Percentiles rank a stretch among this genome's conserved stretches.
Conservation (phyloP, 2,329 filamentous ascomycete species). For the Bipolaris bicolor region DNA sequence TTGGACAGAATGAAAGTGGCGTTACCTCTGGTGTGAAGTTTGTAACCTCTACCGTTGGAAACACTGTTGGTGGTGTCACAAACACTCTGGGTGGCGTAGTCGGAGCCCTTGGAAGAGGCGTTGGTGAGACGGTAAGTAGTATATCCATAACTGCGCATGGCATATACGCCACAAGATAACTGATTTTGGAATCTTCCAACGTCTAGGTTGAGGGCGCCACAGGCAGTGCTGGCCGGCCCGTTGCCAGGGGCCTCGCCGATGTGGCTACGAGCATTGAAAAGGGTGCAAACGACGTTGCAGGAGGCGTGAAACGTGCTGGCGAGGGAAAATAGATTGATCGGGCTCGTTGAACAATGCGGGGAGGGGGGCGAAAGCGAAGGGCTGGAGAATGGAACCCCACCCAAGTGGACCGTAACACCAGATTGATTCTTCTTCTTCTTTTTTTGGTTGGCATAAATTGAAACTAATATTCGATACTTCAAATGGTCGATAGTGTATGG, state of each 20-base stretch:
- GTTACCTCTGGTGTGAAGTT: conserved; percentile 61
- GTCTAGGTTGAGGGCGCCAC: conserved; percentile 51
- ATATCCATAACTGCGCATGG: background rate
- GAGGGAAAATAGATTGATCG: conserved; percentile 50
- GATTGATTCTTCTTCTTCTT: background rate
- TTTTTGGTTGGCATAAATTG: background rate
- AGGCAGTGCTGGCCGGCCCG: conserved; percentile 51
- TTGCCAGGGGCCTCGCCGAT: conserved; percentile 52
- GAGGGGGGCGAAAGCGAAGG: background rate
- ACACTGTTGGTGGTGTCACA: conserved; percentile 60
- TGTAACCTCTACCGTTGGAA: conserved; percentile 62
- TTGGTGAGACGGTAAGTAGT: conserved; percentile 49
- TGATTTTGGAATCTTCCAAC: conserved; percentile 3
- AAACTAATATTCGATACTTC: background rate
- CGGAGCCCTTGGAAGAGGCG: conserved; percentile 53
- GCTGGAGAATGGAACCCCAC: background rate
- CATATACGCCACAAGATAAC: background rate
- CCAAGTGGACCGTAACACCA: background rate
- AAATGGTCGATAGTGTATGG: background rate
- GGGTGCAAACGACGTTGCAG: conserved; percentile 51
- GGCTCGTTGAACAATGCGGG: background rate
- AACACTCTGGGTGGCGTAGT: conserved; percentile 61
- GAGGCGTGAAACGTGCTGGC: conserved; percentile 55
- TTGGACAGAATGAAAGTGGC: conserved; percentile 51
- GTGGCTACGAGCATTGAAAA: conserved; percentile 55